These are phyloP conservation scores for Globisporangium iwayamae DNA, from an alignment of 352 stramenopile species.

Conservation along the genomic window DNA sequence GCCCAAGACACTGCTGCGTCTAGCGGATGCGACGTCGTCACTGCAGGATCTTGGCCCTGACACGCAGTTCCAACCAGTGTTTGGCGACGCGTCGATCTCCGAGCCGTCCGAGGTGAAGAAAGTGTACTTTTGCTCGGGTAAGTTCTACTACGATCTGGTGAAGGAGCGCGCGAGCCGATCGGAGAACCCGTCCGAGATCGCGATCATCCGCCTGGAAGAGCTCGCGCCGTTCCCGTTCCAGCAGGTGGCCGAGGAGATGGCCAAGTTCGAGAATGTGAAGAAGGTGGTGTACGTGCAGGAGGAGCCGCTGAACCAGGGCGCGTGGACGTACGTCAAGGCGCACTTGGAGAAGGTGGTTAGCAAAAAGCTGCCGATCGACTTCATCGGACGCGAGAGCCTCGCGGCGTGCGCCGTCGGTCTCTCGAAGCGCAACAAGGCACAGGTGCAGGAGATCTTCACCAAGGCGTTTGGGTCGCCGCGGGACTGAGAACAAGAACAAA, in stretches of 20 bases:
- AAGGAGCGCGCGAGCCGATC: constrained; percentile 51
- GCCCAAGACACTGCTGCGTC: constrained; percentile 72
- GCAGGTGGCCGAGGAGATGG: constrained; percentile 51
- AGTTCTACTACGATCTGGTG: constrained; percentile 85
- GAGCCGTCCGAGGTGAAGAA: constrained; percentile 53
- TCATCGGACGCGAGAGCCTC: constrained; percentile 70
- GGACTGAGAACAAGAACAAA: constrained; percentile 6
- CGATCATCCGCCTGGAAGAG: constrained; percentile 77
- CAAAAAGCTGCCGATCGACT: constrained; percentile 61
- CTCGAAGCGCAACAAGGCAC: constrained; percentile 63
- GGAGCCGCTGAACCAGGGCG: constrained; percentile 78
- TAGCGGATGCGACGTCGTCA: constrained; percentile 60
- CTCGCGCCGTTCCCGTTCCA: constrained; percentile 83
- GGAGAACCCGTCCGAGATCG: constrained; percentile 44
- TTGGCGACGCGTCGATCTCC: constrained; percentile 48
- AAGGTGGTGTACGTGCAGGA: constrained; percentile 80
- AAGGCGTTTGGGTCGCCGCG: constrained; percentile 44
- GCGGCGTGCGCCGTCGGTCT: constrained; percentile 68
- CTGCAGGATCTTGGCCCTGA: constrained; percentile 58
- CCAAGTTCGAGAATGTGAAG: constrained; percentile 58
- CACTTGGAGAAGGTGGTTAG: constrained; percentile 71
- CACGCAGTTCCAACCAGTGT: constrained; percentile 64
- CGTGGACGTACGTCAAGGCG: constrained; percentile 64
- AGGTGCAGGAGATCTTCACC: constrained; percentile 60
- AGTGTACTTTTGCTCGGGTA: constrained; percentile 78